A percentile compares a stretch with the other conserved stretches of the same genome.
Conservation (phyloP, 2,329 filamentous ascomycete species). For the Ramularia collo-cygni region DNA sequence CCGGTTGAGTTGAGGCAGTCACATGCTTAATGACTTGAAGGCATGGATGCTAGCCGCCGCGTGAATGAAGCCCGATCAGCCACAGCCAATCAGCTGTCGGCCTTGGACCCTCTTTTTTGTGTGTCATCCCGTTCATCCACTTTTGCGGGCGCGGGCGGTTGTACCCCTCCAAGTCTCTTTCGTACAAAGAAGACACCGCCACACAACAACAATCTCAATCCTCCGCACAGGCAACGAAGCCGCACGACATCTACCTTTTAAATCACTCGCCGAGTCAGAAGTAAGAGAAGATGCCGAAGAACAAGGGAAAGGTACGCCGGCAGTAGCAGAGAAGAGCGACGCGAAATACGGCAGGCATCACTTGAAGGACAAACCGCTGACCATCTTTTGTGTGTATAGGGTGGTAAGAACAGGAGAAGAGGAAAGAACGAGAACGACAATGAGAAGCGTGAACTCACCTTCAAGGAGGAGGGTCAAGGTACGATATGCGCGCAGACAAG, state of each 20-base stretch:
- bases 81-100: too few relatives aligned
- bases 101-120: neutral
- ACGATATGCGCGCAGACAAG: slow-evolving; percentile 20
- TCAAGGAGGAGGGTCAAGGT: slow-evolving; percentile 97
- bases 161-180: slow-evolving; percentile 1
- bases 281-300: slow-evolving; percentile 77
- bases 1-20: slow-evolving; percentile 2
- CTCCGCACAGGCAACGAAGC: slow-evolving; percentile 21
- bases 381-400: slow-evolving; percentile 38
- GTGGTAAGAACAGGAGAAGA: slow-evolving; percentile 96
- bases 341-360: slow-evolving; percentile 21
- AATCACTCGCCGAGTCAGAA: too few relatives aligned
- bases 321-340: neutral
- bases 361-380: slow-evolving; percentile 4
- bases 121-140: too few relatives aligned
- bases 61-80: too few relatives aligned
- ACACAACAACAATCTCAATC: too few relatives aligned
- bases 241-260: slow-evolving; percentile 15
- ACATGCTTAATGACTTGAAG: slow-evolving; percentile 1
- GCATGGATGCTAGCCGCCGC: too few relatives aligned
- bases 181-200: too few relatives aligned
- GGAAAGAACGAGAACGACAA: slow-evolving; percentile 87
- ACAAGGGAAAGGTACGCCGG: slow-evolving; percentile 87
- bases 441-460: slow-evolving; percentile 96
- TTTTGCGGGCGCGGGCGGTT: neutral